Evolutionary conservation across 2,329 filamentous ascomycete genomes (phyloP).

Genomic region (Venturia carpophila): DNA sequence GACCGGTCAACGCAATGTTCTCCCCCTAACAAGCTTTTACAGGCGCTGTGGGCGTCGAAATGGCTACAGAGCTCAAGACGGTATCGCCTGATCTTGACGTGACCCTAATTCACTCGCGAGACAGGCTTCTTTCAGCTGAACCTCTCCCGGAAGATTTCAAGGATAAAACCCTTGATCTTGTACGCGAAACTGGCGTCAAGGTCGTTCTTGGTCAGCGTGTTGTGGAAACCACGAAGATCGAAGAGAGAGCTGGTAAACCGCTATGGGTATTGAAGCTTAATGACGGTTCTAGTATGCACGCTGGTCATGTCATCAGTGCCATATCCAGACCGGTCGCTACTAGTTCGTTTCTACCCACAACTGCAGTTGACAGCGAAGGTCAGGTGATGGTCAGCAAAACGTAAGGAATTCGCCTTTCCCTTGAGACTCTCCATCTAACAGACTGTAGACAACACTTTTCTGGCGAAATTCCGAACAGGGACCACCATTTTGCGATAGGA

Average conservation of each 20-base stretch:
- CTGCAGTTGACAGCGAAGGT: conserved; percentile 55
- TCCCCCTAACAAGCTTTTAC: background rate
- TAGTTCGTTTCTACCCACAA: conserved; percentile 52
- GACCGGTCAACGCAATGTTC: background rate
- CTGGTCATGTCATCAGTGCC: conserved; percentile 62
- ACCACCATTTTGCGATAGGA: conserved; percentile 59
- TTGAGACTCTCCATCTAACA: conserved; percentile 16
- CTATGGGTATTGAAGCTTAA: conserved; percentile 46
- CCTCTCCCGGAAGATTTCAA: conserved; percentile 63
- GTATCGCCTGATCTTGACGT: conserved; percentile 57
- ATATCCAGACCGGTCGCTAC: conserved; percentile 57
- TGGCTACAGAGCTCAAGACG: conserved; percentile 69
- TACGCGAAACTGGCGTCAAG: conserved; percentile 56
- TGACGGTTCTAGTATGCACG: conserved; percentile 52
- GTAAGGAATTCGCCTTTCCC: conserved; percentile 28
- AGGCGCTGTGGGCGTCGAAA: conserved; percentile 74
- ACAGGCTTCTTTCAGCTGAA: conserved; percentile 64
- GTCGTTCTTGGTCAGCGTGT: conserved; percentile 56
- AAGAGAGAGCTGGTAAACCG: conserved; percentile 39
- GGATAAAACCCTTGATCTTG: conserved; percentile 49
- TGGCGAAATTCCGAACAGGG: conserved; percentile 46
- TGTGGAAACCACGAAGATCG: conserved; percentile 31
- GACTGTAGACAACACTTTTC: conserved; percentile 38
- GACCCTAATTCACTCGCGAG: conserved; percentile 66
- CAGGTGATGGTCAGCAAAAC: conserved; percentile 55